These are phyloP conservation scores for Cyberlindnera veronae DNA, from an alignment of 805 yeast genomes.

Conservation along the genomic window DNA sequence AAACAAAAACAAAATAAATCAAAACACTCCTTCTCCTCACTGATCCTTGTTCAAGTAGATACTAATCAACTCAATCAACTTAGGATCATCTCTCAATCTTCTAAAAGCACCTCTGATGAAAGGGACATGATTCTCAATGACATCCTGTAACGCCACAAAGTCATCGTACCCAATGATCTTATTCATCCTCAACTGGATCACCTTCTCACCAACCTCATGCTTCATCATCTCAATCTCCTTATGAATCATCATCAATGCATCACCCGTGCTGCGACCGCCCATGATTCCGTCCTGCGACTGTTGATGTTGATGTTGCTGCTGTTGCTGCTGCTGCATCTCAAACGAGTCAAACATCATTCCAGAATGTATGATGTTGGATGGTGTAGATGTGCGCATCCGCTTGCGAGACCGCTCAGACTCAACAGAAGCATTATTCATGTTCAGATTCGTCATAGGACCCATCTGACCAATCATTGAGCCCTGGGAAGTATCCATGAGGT, in stretches of 20 bases:
- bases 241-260: slow-evolving; percentile 22
- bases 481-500: slow-evolving; percentile 8
- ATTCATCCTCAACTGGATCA: slow-evolving; percentile 17
- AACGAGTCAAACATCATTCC: slow-evolving; percentile 11
- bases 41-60: slow-evolving; percentile 19
- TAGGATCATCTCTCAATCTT: slow-evolving; percentile 19
- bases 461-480: slow-evolving; percentile 8
- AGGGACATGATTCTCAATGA: slow-evolving; percentile 18
- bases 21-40: too few relatives aligned
- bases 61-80: slow-evolving; percentile 21
- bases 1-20: neutral
- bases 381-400: slow-evolving; percentile 7
- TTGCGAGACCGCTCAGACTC: slow-evolving; percentile 8
- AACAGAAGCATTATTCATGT: slow-evolving; percentile 1
- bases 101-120: slow-evolving; percentile 23
- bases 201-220: slow-evolving; percentile 19
- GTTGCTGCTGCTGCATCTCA: slow-evolving; percentile 6
- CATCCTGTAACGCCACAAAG: slow-evolving; percentile 16
- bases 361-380: slow-evolving; percentile 8
- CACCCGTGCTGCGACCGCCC: slow-evolving; percentile 17
- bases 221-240: slow-evolving; percentile 24
- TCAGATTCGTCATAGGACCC: slow-evolving; percentile 2
- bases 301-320: neutral
- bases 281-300: too few relatives aligned
- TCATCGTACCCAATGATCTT: slow-evolving; percentile 20